phyloP scores from a whole-genome alignment of 2,329 filamentous ascomycete species.

The Apiospora aurea region DNA sequence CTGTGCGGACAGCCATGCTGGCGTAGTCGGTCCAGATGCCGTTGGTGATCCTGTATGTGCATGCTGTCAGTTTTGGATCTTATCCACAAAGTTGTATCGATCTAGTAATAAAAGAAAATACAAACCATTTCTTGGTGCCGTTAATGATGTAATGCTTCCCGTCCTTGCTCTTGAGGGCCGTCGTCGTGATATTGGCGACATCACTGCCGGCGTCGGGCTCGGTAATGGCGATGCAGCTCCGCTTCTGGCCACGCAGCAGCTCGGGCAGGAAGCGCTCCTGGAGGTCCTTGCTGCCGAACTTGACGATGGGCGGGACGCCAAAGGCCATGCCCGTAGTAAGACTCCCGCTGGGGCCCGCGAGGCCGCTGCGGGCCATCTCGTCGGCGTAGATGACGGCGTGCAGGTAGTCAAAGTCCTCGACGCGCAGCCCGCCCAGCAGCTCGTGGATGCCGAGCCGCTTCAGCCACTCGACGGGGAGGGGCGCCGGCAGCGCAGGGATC shows the following conservation, averaged over 20 bases:
- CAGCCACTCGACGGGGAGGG: constrained; percentile 72
- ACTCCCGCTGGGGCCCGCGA: constrained; percentile 68
- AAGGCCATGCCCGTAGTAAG: constrained; percentile 77
- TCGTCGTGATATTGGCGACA: constrained; percentile 76
- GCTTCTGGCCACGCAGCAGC: constrained; percentile 69
- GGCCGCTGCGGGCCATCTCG: constrained; percentile 72
- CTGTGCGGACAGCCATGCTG: constrained; percentile 77
- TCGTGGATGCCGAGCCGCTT: constrained; percentile 70
- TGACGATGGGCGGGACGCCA: constrained; percentile 74
- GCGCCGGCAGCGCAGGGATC: constrained; percentile 72
- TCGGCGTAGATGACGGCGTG: constrained; percentile 75
- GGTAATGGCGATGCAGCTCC: constrained; percentile 79
- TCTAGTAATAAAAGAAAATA: not conserved
- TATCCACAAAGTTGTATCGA: not conserved
- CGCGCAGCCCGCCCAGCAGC: constrained; percentile 68
- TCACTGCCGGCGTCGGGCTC: constrained; percentile 78
- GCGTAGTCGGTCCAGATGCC: constrained; percentile 74
- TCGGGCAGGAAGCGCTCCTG: constrained; percentile 74
- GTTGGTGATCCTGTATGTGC: constrained; percentile 65
- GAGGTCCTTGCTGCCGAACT: constrained; percentile 68
- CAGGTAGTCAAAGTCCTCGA: constrained; percentile 78
- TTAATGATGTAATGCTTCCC: constrained; percentile 75
- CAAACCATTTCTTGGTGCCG: constrained; percentile 76
- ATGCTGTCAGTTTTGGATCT: not conserved
- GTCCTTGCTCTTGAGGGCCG: constrained; percentile 65